A percentile compares a stretch with the other conserved stretches of the same genome.
Evolutionary conservation across 2,329 filamentous ascomycete species (phyloP).

Genomic region (Ceratocystis ficicola): DNA sequence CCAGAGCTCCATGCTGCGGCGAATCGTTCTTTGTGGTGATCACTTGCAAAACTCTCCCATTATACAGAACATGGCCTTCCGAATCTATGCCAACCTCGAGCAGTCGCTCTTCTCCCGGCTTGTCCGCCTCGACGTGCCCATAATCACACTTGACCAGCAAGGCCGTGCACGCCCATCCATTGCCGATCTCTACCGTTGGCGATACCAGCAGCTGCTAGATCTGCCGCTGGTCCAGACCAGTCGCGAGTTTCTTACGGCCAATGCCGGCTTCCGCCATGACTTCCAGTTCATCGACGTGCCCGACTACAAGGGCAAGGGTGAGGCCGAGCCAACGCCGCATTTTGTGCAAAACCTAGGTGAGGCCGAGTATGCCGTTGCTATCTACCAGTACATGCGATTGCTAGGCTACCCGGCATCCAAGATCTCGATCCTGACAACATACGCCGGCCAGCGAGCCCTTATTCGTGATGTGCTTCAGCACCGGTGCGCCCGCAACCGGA

Average conservation of each 20-base stretch:
- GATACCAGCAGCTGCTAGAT: slow-evolving; percentile 70
- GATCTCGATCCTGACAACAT: slow-evolving; percentile 85
- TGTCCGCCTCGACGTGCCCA: slow-evolving; percentile 82
- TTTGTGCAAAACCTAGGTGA: slow-evolving; percentile 96
- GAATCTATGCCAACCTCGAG: slow-evolving; percentile 89
- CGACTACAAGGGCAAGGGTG: slow-evolving; percentile 82
- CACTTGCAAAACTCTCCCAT: slow-evolving; percentile 95
- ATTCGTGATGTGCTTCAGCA: slow-evolving; percentile 77
- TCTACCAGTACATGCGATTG: slow-evolving; percentile 95
- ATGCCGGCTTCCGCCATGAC: slow-evolving; percentile 84
- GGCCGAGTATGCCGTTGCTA: slow-evolving; percentile 88
- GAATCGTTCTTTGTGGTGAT: slow-evolving; percentile 86
- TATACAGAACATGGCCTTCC: slow-evolving; percentile 85
- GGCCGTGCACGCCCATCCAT: slow-evolving; percentile 80
- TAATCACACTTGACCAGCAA: slow-evolving; percentile 82
- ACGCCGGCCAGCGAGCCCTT: slow-evolving; percentile 80
- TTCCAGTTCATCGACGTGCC: slow-evolving; percentile 95
- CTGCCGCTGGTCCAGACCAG: slow-evolving; percentile 59
- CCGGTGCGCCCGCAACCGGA: slow-evolving; percentile 65
- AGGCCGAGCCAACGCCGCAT: slow-evolving; percentile 80
- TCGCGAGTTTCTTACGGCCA: slow-evolving; percentile 65
- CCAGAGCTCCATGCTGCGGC: slow-evolving; percentile 57
- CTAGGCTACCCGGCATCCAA: slow-evolving; percentile 75
- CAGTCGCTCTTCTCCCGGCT: slow-evolving; percentile 89
- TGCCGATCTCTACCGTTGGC: slow-evolving; percentile 84